Percentiles rank a stretch among this genome's conserved stretches.
Evolutionary conservation across 495 filamentous ascomycete genomes (phyloP).

Genomic region (Astrothelium macrocarpum): DNA sequence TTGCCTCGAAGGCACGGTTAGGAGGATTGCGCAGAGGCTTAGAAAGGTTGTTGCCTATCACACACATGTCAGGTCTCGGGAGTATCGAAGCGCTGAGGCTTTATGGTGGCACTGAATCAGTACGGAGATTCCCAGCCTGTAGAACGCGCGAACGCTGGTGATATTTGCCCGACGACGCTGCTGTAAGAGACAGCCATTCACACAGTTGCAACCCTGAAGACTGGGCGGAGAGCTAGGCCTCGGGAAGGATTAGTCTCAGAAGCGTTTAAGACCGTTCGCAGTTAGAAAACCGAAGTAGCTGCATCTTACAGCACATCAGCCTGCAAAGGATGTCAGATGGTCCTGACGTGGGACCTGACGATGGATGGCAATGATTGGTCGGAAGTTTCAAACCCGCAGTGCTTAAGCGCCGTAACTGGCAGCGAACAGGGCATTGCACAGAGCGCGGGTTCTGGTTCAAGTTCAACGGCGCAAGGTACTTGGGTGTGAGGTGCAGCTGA

Average conservation of each 20-base stretch:
- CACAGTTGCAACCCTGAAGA: neutral
- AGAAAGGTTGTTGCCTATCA: conserved; percentile 4
- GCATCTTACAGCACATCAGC: conserved; percentile 9
- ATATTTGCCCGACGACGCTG: neutral
- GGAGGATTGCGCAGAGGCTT: neutral
- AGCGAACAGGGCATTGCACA: neutral
- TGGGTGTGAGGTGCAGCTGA: neutral
- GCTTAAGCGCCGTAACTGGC: neutral
- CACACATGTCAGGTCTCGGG: neutral
- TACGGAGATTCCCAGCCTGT: neutral
- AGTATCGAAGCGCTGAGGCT: neutral
- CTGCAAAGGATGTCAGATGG: conserved; percentile 3
- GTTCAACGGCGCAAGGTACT: neutral
- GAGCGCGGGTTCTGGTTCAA: neutral
- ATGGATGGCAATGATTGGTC: conserved; percentile 14
- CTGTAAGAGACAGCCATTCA: neutral
- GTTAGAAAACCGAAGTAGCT: conserved; percentile 1
- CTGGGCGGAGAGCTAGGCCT: neutral
- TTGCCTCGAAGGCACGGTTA: neutral
- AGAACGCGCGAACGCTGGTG: neutral
- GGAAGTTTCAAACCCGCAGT: conserved; percentile 12
- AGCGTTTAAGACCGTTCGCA: neutral
- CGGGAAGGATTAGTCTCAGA: neutral
- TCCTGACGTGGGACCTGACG: neutral
- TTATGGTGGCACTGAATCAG: neutral